Evolutionary conservation across 1,139 yeast species (phyloP).

Genomic region (Debaryomyces singareniensis): DNA sequence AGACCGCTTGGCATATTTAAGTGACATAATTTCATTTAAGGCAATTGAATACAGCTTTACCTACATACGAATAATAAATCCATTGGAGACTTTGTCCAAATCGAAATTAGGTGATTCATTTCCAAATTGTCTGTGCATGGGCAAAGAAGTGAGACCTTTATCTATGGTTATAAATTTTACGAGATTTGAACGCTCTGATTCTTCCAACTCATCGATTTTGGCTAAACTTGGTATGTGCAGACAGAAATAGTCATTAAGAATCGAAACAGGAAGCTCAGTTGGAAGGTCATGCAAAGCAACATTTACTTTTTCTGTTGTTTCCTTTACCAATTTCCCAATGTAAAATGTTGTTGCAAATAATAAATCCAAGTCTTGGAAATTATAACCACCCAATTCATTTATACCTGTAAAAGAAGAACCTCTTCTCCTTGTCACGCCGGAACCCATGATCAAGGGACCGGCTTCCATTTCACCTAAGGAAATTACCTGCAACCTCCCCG

Average conservation of each 20-base stretch:
- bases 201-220: conserved; percentile 8
- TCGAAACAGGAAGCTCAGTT: conserved; percentile 26
- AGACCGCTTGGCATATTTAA: too few species aligned
- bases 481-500: conserved; percentile 16
- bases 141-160: conserved; percentile 17
- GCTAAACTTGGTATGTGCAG: conserved; percentile 27
- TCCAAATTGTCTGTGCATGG: conserved; percentile 33
- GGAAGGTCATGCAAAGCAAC: conserved; percentile 31
- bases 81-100: conserved; percentile 31
- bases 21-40: too few species aligned
- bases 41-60: too few species aligned
- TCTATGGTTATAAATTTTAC: not conserved
- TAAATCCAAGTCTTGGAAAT: conserved; percentile 37
- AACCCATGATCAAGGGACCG: conserved; percentile 13
- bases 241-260: conserved; percentile 33
- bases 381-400: conserved; percentile 36
- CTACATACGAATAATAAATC: too few species aligned
- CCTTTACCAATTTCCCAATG: conserved; percentile 19
- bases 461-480: conserved; percentile 32
- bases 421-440: conserved; percentile 17
- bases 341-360: conserved; percentile 27
- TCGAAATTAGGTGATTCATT: conserved; percentile 20
- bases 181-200: conserved; percentile 1
- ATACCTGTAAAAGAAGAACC: conserved; percentile 34
- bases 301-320: conserved; percentile 11